Base-by-base conservation (phyloP, 1,284 basidiomycete genomes). In the Chondrostereum purpureum region DNA sequence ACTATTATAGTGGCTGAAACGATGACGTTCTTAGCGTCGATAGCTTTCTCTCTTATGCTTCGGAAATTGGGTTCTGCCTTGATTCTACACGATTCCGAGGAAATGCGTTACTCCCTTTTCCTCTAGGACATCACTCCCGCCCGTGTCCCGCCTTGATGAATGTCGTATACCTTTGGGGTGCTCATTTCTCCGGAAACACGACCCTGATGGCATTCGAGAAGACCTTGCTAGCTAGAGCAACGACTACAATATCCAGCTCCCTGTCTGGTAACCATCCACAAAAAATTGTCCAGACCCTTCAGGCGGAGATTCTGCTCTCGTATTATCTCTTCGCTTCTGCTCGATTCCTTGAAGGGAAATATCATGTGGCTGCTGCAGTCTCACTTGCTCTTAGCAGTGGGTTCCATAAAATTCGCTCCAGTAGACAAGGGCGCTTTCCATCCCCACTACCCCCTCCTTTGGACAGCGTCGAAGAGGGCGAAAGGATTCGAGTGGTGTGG, bases 281-380 rank as follows among this genome's bases (percentile, higher is more conserved):
- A 13, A 55, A 58, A 18, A 53, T 63, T 14, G 33, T 67, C 13
- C 61, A 67, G 36, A 59, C 60, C n/a, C 57, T 69, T 14, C 67
- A 69, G 47, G 63, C 68, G 10, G 61, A 67, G 24, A 52, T 65
- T 21, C 57, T 71, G 12, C 56, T 71, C 17, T 57, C 63, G 2
- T 52, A 56, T 37, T 70, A 68, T 48, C 61, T 65, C 42, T 63
- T 63, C 31, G 22, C 34, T 5, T 18, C 18, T 11, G 46, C 39
- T 4, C 41, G 42, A 13, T 41, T 46, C 5, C 19, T 50, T 10
- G 49, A 50, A 39, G 51, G 46, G 10, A 45, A 44, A 39, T 48
- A 45, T 23, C 49, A 53, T 36, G 18, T 46, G n/a, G 37, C 39
- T 4, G 33, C 42, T 6, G 49, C 46, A 5, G 35, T 50, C 18